Evolutionary conservation across 345 rosid species (phyloP).

Genomic region (Excoecaria agallocha): DNA sequence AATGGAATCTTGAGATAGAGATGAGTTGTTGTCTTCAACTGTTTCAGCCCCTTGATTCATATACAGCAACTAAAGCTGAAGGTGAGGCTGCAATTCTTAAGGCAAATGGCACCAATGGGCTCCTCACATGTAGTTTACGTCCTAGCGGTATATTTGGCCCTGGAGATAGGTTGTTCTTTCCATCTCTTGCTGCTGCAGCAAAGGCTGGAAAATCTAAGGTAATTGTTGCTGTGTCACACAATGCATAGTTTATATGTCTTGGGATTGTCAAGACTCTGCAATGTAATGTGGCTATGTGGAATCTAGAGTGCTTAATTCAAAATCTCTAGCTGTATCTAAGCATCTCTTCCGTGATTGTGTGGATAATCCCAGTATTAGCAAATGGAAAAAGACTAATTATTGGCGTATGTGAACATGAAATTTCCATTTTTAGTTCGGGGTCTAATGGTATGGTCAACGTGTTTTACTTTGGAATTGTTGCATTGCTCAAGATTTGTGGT

Average conservation of each 20-base stretch:
- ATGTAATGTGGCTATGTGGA: background rate
- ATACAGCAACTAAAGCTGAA: conserved; percentile 88
- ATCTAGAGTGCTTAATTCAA: background rate
- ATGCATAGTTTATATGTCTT: background rate
- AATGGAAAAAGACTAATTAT: background rate
- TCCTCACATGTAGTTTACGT: conserved; percentile 86
- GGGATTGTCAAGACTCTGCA: background rate
- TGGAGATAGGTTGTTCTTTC: conserved; percentile 82
- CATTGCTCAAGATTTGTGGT: background rate
- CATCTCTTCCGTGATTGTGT: background rate
- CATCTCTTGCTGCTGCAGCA: conserved; percentile 76
- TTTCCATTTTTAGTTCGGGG: background rate
- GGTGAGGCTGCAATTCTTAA: conserved; percentile 69
- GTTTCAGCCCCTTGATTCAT: conserved; percentile 79
- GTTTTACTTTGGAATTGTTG: background rate
- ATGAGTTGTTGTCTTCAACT: conserved; percentile 11
- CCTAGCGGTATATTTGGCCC: conserved; percentile 96
- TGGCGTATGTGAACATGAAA: background rate
- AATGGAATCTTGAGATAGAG: background rate
- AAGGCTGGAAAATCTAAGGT: conserved; percentile 94
- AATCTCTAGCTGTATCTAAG: background rate
- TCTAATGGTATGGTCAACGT: background rate
- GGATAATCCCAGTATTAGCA: background rate
- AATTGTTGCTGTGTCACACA: background rate
- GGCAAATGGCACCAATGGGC: conserved; percentile 70